Conservation (phyloP, 306 rosid species). For the Quercus bicolor region DNA sequence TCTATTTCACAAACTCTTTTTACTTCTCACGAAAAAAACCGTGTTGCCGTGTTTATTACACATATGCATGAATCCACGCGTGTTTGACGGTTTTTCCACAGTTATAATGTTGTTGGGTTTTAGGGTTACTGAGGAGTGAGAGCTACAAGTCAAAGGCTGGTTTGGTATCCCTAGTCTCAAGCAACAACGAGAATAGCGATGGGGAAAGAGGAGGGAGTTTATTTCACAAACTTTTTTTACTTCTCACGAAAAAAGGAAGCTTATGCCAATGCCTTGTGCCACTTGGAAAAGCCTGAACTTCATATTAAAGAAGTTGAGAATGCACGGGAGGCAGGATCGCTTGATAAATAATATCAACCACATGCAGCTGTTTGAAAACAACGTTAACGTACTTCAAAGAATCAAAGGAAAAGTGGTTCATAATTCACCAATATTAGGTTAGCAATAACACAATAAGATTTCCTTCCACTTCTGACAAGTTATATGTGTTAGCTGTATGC, state of each 20-base stretch:
- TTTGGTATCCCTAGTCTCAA: no score
- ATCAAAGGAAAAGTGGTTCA: not conserved
- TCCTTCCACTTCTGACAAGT: conserved; percentile 12
- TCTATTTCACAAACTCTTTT: not conserved
- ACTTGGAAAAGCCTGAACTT: conserved; percentile 47
- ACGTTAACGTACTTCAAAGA: conserved; percentile 19
- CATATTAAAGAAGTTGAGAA: conserved; percentile 44
- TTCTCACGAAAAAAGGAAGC: not conserved
- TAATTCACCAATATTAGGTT: conserved; percentile 31
- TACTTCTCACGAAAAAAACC: no score
- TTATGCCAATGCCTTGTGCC: conserved; percentile 20
- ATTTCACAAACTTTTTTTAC: not conserved
- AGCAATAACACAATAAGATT: conserved; percentile 14
- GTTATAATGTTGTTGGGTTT: no score
- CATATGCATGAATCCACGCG: no score
- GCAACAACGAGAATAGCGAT: no score
- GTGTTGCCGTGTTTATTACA: no score
- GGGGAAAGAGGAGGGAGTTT: no score
- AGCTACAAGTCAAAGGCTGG: no score
- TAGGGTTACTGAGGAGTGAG: no score
- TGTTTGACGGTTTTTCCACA: no score
- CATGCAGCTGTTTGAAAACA: conserved; percentile 42
- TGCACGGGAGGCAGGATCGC: conserved; percentile 56
- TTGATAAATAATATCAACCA: conserved; percentile 1
- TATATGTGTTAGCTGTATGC: conserved; percentile 8